A percentile compares a stretch with the other conserved stretches of the same genome.
phyloP scores from a whole-genome alignment of 1,284 basidiomycete genomes.

The Cryptococcus hybrid region DNA sequence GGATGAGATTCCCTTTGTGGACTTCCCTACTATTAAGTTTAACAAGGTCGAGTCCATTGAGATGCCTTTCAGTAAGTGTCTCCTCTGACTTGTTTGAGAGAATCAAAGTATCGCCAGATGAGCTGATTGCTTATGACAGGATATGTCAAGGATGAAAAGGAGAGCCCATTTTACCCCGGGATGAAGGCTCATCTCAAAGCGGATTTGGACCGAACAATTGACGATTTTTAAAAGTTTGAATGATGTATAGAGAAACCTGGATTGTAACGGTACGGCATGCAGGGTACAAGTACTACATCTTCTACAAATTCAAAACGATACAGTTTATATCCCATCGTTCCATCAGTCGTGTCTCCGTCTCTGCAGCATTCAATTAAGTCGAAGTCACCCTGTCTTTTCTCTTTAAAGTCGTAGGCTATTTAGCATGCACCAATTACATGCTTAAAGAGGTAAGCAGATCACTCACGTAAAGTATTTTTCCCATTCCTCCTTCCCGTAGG shows the following conservation, averaged over 20 bases:
- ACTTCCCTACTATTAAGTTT: slow-evolving; percentile 83
- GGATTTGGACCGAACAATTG: slow-evolving; percentile 83
- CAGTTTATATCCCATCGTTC: background rate
- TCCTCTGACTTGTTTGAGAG: background rate
- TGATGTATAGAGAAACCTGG: background rate
- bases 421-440: background rate
- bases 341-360: no score
- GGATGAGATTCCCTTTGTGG: slow-evolving; percentile 68
- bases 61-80: slow-evolving; percentile 82
- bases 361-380: background rate
- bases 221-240: slow-evolving; percentile 48
- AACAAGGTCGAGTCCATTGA: slow-evolving; percentile 81
- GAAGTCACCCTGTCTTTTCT: background rate
- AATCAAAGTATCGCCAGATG: background rate
- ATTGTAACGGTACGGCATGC: background rate
- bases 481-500: slow-evolving; percentile 85
- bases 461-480: slow-evolving; percentile 64
- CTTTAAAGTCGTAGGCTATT: background rate
- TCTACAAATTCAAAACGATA: background rate
- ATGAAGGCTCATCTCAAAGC: slow-evolving; percentile 81
- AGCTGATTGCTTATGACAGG: slow-evolving; percentile 26
- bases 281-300: background rate
- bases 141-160: slow-evolving; percentile 52
- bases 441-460: no score
- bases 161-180: slow-evolving; percentile 76